A percentile compares a stretch with the other conserved stretches of the same genome.
Evolutionary conservation across 139 green algal genomes (phyloP).

Genomic region (Chlorella ohadii): DNA sequence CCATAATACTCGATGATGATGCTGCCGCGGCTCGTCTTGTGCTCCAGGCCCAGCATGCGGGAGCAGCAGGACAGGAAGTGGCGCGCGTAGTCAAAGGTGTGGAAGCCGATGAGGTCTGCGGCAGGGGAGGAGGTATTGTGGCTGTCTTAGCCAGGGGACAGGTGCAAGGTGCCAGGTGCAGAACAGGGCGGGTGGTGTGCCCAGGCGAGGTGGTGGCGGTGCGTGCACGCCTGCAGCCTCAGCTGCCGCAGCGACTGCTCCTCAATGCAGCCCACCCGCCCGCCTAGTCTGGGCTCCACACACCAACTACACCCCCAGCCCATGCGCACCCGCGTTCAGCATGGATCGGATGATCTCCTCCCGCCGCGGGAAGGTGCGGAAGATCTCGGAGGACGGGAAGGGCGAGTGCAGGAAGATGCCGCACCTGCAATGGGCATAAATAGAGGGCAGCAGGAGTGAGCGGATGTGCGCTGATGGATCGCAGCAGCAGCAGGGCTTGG

Average conservation of each 20-base stretch:
- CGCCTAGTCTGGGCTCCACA: no score
- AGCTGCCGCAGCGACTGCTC: no score
- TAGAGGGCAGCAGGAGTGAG: no score
- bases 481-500: no score
- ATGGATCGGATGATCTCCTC: slow-evolving; percentile 94
- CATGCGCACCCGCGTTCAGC: slow-evolving; percentile 88
- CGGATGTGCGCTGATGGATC: no score
- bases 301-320: no score
- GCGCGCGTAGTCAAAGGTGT: slow-evolving; percentile 99
- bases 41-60: slow-evolving; percentile 96
- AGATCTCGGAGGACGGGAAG: slow-evolving; percentile 98
- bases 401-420: slow-evolving; percentile 98
- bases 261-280: no score
- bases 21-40: slow-evolving; percentile 85
- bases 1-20: slow-evolving; percentile 98
- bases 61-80: slow-evolving; percentile 98
- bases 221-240: no score
- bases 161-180: no score
- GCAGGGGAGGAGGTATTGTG: not conserved
- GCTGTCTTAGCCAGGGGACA: no score
- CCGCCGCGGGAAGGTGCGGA: slow-evolving; percentile 93
- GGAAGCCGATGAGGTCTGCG: slow-evolving; percentile 80
- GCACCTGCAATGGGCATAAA: slow-evolving; percentile 43
- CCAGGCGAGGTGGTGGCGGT: no score
- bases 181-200: no score